phyloP scores from a whole-genome alignment of 2,329 filamentous ascomycete genomes.

The Ceratocystis alfenasii region DNA sequence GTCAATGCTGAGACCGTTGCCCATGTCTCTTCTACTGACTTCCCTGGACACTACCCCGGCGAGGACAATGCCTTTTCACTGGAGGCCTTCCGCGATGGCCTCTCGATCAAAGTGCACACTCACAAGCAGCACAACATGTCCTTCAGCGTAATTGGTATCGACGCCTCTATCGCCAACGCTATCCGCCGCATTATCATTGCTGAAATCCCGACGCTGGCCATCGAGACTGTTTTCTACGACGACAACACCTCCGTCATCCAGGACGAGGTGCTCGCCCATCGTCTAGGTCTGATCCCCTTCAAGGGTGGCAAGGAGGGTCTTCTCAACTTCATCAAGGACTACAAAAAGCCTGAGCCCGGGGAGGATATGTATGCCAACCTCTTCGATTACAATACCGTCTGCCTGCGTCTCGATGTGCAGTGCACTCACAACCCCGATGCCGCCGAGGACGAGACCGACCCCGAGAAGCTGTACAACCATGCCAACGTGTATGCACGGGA shows the following conservation, averaged over 20 bases:
- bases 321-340: conserved; percentile 68
- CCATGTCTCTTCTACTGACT: conserved; percentile 80
- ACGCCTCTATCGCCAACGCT: conserved; percentile 89
- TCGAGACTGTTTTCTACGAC: conserved; percentile 83
- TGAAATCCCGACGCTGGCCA: conserved; percentile 86
- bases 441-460: conserved; percentile 61
- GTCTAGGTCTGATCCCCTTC: conserved; percentile 82
- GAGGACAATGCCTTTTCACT: conserved; percentile 76
- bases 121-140: conserved; percentile 65
- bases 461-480: conserved; percentile 71
- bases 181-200: conserved; percentile 92
- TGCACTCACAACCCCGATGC: conserved; percentile 72
- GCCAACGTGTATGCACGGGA: conserved; percentile 71
- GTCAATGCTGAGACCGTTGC: conserved; percentile 85
- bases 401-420: conserved; percentile 61
- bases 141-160: conserved; percentile 85
- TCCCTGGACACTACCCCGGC: conserved; percentile 78
- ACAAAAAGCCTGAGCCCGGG: conserved; percentile 54
- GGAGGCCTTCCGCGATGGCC: conserved; percentile 56
- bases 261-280: conserved; percentile 86
- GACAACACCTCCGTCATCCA: conserved; percentile 98
- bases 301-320: conserved; percentile 67
- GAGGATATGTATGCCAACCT: conserved; percentile 48
- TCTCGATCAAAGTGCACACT: conserved; percentile 71
- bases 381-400: conserved; percentile 77